A percentile compares a stretch with the other conserved stretches of the same genome.
Evolutionary conservation across 441 rosid species (phyloP).

Genomic region (Gossypium davidsonii): DNA sequence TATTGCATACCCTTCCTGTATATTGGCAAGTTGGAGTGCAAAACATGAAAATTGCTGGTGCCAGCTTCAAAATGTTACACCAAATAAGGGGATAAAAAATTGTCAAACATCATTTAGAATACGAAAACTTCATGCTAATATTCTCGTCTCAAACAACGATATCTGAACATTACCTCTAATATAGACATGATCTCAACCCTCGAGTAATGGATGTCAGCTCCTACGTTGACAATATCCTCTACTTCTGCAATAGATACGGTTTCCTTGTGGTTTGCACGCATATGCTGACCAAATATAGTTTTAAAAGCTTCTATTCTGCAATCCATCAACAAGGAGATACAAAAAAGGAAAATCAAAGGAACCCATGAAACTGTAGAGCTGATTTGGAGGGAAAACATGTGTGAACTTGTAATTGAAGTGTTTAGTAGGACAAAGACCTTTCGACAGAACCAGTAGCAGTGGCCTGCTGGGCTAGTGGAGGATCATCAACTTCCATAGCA

Average conservation of each 20-base stretch:
- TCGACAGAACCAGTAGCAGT: slow-evolving; percentile 41
- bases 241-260: slow-evolving; percentile 61
- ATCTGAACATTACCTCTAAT: slow-evolving; percentile 48
- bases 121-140: neutral
- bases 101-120: neutral
- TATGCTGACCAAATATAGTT: slow-evolving; percentile 65
- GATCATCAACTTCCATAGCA: slow-evolving; percentile 79
- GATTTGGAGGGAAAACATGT: neutral
- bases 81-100: neutral
- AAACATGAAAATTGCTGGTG: neutral
- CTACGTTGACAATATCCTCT: slow-evolving; percentile 55
- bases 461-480: slow-evolving; percentile 41
- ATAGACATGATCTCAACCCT: slow-evolving; percentile 58
- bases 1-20: neutral
- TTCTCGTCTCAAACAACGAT: neutral
- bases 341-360: neutral
- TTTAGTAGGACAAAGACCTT: slow-evolving; percentile 38
- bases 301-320: slow-evolving; percentile 71
- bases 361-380: neutral
- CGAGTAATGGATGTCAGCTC: slow-evolving; percentile 43
- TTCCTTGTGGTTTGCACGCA: slow-evolving; percentile 65
- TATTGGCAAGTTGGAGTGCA: neutral
- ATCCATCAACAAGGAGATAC: neutral
- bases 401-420: neutral
- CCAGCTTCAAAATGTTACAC: neutral